Base-by-base conservation (phyloP, 805 yeast genomes). In the Hanseniaspora thailandica region DNA sequence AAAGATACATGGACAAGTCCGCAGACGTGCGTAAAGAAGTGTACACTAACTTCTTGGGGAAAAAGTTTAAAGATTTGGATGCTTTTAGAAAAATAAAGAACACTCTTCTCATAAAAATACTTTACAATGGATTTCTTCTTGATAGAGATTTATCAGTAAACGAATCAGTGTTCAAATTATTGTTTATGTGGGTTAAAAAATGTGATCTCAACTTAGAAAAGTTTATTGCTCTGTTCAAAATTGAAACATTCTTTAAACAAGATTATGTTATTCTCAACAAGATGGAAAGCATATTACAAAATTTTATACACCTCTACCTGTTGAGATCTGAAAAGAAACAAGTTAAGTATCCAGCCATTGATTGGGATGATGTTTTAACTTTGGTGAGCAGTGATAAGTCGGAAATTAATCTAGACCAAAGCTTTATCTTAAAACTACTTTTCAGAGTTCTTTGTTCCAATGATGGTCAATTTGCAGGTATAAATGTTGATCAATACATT, bases 1-100 rank as follows among this genome's bases (percentile, higher is more conserved):
- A 95, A 56, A 88, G 94, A 0, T 90, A 90, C 0, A 68, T 88
- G 61, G 69, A 83, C 43, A 85, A 87, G 62, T 64, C 90, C 31
- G 78, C 75, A 23, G 82, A 80, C 26, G 82, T 89, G 0, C 75
- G 76, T 28, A 76, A 77, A 36, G 84, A 83, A 62, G 97, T 93
- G 64, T 87, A 79, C 61, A 82, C 87, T 10, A 50, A 36, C 8
- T 50, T 50, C 43, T 35, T 50, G 17, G 28, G 45, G 4, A 40
- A 50, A 20, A 50, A 28, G 23, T 50, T 50, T 28, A 26, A 28
- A 19, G 8, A 36, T 12, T 22, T 50, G n/a, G 36, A 41, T 35
- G 28, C 43, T 4, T 50, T 50, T 10, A 50, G 28, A 50, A 50
- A 50, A 20, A 43, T 50, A 5, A 50, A 43, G 28, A 50, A 50